Evolutionary conservation across 306 rosid genomes (phyloP).

Genomic region (Trifolium pratense): DNA sequence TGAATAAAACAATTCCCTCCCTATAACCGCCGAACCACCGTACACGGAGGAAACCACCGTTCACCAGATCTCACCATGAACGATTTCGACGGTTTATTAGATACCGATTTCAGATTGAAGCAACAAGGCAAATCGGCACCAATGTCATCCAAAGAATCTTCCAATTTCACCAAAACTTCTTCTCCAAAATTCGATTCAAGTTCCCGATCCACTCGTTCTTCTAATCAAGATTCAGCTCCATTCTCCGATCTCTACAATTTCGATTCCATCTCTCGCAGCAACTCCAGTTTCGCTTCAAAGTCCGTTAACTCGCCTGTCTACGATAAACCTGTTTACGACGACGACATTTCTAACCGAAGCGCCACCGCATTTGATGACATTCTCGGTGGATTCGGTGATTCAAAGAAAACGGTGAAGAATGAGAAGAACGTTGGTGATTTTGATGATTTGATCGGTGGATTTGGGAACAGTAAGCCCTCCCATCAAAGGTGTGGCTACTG

Average conservation of each 20-base stretch:
- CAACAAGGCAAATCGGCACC: constrained; percentile 78
- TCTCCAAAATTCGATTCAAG: constrained; percentile 60
- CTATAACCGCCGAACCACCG: constrained; percentile 37
- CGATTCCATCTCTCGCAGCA: constrained; percentile 54
- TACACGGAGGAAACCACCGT: constrained; percentile 38
- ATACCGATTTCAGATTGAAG: constrained; percentile 75
- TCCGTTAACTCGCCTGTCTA: constrained; percentile 62
- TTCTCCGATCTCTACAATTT: constrained; percentile 58
- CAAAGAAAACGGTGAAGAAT: constrained; percentile 54
- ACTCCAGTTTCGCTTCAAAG: constrained; percentile 50
- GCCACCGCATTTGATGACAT: constrained; percentile 77
- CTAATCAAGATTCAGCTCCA: constrained; percentile 37
- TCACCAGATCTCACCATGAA: constrained; percentile 56
- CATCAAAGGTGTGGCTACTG: constrained; percentile 63
- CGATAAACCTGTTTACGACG: constrained; percentile 83
- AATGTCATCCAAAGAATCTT: constrained; percentile 65
- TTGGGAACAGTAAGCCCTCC: constrained; percentile 57
- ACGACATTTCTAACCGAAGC: constrained; percentile 40
- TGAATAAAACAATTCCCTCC: constrained; percentile 13
- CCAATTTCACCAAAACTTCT: constrained; percentile 41
- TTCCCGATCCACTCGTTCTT: constrained; percentile 56
- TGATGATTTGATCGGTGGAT: constrained; percentile 81
- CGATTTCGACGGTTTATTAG: constrained; percentile 85
- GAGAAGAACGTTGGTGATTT: constrained; percentile 56
- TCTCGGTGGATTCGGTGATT: constrained; percentile 73